These are phyloP conservation scores for Artemisia argyi DNA, from an alignment of 129 eudicot genomes.

Conservation along the genomic window DNA sequence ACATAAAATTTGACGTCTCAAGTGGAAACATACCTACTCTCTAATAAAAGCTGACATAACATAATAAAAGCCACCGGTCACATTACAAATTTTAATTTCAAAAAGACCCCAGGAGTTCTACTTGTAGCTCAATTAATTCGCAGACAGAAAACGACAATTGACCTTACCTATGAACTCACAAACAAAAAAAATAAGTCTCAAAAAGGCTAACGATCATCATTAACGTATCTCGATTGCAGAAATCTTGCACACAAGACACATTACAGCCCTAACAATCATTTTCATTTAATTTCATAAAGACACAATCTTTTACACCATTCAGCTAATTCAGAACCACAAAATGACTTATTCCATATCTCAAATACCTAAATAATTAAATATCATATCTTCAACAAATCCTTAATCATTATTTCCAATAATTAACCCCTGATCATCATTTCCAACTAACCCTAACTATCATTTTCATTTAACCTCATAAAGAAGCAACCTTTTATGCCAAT, in stretches of 20 bases:
- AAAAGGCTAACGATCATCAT: background rate
- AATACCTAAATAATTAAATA: background rate
- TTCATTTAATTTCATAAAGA: background rate
- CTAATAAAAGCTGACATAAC: background rate
- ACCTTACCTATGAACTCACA: no score
- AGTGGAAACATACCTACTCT: background rate
- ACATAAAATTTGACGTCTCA: conserved; percentile 10
- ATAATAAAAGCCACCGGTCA: background rate
- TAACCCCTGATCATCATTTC: background rate
- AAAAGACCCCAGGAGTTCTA: background rate
- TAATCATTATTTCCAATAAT: no score
- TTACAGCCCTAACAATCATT: conserved; percentile 14
- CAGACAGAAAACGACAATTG: background rate
- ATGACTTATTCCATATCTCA: no score
- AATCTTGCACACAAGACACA: background rate
- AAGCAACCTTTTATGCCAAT: no score
- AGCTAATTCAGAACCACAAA: no score
- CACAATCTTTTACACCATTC: no score
- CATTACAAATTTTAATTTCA: conserved; percentile 10
- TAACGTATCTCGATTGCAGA: conserved; percentile 1
- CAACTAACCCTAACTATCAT: conserved; percentile 18
- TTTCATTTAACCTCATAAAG: background rate
- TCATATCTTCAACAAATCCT: background rate
- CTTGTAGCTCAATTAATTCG: conserved; percentile 7
- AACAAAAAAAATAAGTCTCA: no score